Evolutionary conservation across 2,329 filamentous ascomycete genomes (phyloP), one percentile per base, ranked within the genome.

Genomic region (Arthrobotrys sinensis): DNA sequence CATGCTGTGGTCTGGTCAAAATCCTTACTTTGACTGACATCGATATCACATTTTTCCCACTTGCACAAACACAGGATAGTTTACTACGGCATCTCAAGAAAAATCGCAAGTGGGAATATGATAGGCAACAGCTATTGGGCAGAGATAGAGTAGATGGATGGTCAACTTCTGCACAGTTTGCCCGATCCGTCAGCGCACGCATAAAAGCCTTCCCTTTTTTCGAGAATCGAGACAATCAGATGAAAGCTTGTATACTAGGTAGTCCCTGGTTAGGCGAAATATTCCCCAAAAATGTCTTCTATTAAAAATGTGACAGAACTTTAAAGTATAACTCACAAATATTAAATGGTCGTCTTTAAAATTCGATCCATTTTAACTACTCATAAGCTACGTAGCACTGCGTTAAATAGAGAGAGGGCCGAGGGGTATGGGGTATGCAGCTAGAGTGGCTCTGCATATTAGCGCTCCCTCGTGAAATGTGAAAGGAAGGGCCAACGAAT

Each of bases 371-470:
- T 40, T 60, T 60, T 60, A 60, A 60, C 36, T 8, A 60, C 16
- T 43, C 32, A 21, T 38, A 12, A 38, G 36, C 55, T 43, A 60
- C 55, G 55, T 60, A 60, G 55, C 55, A 60, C 55, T 60, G 55
- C 55, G 55, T 60, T 32, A 28, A 34, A 62, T 32, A 34, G 43
- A 62, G 57, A 52, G 46, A 55, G 45, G 34, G 36, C 10, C 55
- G 36, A 60, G 55, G 45, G 57, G 36, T 60, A 73, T 66, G 69
- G 55, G 57, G 36, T 65, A 73, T 73, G 69, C 69, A 73, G 38
- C 69, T 66, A 66, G 69, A 73, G 69, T 71, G 48, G 38, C 60
- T 65, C 40, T 66, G 69, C 69, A 73, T 73, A 53, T 60, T 73
- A 57, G 60, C 69, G 48, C 48, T 70, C 38, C 66, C 53, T 73